Percentiles rank a stretch among this genome's conserved stretches.
Evolutionary conservation across 2,329 filamentous ascomycete genomes (phyloP).

Genomic region (Cordyceps fumosorosea): DNA sequence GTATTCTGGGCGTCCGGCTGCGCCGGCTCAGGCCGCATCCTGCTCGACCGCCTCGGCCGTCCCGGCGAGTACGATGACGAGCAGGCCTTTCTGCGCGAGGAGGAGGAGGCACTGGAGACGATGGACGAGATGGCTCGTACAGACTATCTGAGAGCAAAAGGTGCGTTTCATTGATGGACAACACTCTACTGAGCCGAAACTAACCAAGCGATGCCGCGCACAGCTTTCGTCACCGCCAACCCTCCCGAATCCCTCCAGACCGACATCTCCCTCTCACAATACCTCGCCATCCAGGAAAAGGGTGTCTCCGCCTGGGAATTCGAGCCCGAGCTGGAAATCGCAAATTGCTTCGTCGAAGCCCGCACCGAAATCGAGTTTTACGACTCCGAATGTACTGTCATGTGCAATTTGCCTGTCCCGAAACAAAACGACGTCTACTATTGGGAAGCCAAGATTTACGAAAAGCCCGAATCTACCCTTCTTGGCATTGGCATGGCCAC

Average conservation of each 20-base stretch:
- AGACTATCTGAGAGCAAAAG: slow-evolving; percentile 92
- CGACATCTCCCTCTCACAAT: slow-evolving; percentile 95
- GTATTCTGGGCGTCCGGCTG: slow-evolving; percentile 71
- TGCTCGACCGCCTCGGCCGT: slow-evolving; percentile 85
- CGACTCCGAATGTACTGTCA: slow-evolving; percentile 93
- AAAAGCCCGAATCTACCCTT: slow-evolving; percentile 83
- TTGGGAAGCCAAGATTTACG: slow-evolving; percentile 98
- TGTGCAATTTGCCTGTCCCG: slow-evolving; percentile 91
- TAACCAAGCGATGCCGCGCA: not conserved
- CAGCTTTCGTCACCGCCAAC: slow-evolving; percentile 90
- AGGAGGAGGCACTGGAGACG: slow-evolving; percentile 86
- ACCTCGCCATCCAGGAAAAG: slow-evolving; percentile 97
- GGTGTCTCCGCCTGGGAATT: slow-evolving; percentile 99
- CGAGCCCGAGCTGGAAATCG: slow-evolving; percentile 96
- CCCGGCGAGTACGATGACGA: slow-evolving; percentile 98
- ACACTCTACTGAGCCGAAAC: not conserved
- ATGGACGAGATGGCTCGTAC: slow-evolving; percentile 91
- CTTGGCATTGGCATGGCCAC: slow-evolving; percentile 92
- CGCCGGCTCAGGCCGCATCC: slow-evolving; percentile 78
- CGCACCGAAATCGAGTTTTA: slow-evolving; percentile 98
- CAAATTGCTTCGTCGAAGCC: slow-evolving; percentile 95
- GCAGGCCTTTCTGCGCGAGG: slow-evolving; percentile 86
- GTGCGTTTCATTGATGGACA: slow-evolving; percentile 43
- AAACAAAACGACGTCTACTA: slow-evolving; percentile 99
- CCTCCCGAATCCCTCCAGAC: slow-evolving; percentile 92